Evolutionary conservation across 768 basidiomycete species (phyloP), one percentile per base, ranked within the genome.

Genomic region (Tricholoma hemisulphureum): DNA sequence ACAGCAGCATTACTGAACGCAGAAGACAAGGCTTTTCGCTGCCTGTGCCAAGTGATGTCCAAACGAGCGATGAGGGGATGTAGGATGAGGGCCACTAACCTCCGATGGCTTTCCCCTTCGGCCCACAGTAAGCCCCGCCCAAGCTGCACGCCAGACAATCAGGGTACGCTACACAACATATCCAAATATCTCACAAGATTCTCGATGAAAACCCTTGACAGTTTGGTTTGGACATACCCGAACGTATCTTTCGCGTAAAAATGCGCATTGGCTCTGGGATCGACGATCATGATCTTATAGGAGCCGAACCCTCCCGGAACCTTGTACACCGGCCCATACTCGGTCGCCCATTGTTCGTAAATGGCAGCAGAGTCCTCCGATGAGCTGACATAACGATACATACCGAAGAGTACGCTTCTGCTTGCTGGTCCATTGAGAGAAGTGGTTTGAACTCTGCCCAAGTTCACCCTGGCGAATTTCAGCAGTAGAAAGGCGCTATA

Each of bases 21-120:
- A 2, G 73, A 75, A 0, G 73, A 68, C 8, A 79, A 58, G 0
- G 72, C 68, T 58, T 75, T 74, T 29, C 79, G 67, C 52, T 78
- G 78, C 53, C 78, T 77, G 14, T 24, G 28, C 23, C 8, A 43
- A 6, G 9, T 11, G 23, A 4, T 7, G 10, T 46, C 45, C n/a
- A n/a, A n/a, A 18, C 28, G n/a, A n/a, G n/a, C n/a, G n/a, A 24
- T 10, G 10, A 6, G 31, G 10, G 2, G 28, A 41, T 23, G 29
- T 13, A 24, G 21, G 18, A 18, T 6, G 9, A 10, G 14, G 23
- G 11, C 23, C 34, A 43, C 46, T 18, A 28, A 75, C 80, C 75
- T 71, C 51, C 69, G 75, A 63, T 82, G 81, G 39, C 50, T 67
- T 23, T 82, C 80, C 14, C 77, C 79, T 51, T 73, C 74, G 10